Conservation (phyloP, 139 green algal genomes). For the Chlamydomonas sp. region DNA sequence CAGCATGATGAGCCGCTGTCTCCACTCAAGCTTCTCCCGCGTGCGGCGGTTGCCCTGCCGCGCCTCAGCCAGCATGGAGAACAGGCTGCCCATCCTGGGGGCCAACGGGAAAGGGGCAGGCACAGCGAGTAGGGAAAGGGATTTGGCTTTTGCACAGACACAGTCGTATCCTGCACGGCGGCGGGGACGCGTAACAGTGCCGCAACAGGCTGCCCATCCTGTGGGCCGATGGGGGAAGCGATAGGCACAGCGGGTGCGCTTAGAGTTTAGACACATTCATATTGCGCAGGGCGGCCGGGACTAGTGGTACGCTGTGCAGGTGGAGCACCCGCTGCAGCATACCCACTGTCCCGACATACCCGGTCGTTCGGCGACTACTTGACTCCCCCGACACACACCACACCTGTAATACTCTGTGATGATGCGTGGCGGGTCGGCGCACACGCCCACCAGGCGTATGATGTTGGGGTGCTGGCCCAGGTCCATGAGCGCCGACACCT, state of each 20-base stretch:
- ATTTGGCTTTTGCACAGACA: background rate
- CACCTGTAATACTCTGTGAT: conserved; percentile 72
- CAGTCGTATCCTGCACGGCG: too few species aligned
- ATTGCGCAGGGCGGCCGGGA: too few species aligned
- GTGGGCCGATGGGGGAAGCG: too few species aligned
- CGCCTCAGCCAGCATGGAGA: conserved; percentile 19
- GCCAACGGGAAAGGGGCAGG: background rate
- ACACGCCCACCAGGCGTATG: conserved; percentile 65
- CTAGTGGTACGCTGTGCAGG: too few species aligned
- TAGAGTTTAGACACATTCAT: too few species aligned
- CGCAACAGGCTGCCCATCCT: too few species aligned
- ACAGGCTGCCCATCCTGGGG: conserved; percentile 24
- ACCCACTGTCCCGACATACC: too few species aligned
- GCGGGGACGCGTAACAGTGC: too few species aligned
- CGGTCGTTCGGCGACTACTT: background rate
- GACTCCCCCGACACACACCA: background rate
- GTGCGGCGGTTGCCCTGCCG: conserved; percentile 28
- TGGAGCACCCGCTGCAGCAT: too few species aligned
- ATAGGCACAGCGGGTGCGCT: too few species aligned
- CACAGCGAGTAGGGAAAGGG: background rate
- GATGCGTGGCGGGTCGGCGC: conserved; percentile 60
- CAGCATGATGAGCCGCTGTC: conserved; percentile 35
- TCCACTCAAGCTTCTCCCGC: conserved; percentile 22
- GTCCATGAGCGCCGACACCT: conserved; percentile 54
- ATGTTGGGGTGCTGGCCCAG: conserved; percentile 63